Evolutionary conservation across 208 protist species (phyloP), one percentile per base, ranked within the genome.

Genomic region (Trypanosoma scelopori): DNA sequence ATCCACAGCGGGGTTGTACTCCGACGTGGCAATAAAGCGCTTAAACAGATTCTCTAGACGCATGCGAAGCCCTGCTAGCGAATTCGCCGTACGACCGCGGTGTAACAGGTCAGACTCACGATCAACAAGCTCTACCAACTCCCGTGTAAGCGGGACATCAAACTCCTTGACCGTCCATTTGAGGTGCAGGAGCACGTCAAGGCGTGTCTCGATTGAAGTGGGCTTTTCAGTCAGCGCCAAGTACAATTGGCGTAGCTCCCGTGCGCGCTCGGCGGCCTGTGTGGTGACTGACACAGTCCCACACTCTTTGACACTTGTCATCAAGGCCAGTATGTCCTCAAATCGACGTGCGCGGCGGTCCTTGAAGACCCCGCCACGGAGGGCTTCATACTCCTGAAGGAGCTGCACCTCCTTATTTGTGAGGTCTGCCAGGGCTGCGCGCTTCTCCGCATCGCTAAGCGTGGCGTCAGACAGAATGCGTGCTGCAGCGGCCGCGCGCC

Each of bases 141-240:
- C 92, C 18, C 81, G 69, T 22, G 92, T 95, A 28, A 98, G 76
- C 15, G 47, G 41, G 11, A 49, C 49, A 63, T 95, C 76, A 74
- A 98, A 98, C 81, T 98, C 93, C 62, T 97, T 98, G 16, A 99
- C 96, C 0, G 96, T 98, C 91, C 93, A 98, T 82, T 98, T 98
- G 35, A 99, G 85, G 55, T 98, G 95, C n/a, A 98, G 71, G 28
- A 99, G 83, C 22, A 98, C 81, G 65, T 99, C 97, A 20, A 99
- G 81, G 9, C 98, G 84, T 32, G 95, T 86, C 58, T 85, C 91
- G 82, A 55, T 13, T 41, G 65, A 47, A 83, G 60, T 32, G 42
- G 64, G 53, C 41, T 35, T 46, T 53, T 87, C 55, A 23, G 65
- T 72, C 13, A 99, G 78, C 12, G 76, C 78, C 20, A 86, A 62